phyloP scores from a whole-genome alignment of 441 rosid species.

The Populus trichocarpa region DNA sequence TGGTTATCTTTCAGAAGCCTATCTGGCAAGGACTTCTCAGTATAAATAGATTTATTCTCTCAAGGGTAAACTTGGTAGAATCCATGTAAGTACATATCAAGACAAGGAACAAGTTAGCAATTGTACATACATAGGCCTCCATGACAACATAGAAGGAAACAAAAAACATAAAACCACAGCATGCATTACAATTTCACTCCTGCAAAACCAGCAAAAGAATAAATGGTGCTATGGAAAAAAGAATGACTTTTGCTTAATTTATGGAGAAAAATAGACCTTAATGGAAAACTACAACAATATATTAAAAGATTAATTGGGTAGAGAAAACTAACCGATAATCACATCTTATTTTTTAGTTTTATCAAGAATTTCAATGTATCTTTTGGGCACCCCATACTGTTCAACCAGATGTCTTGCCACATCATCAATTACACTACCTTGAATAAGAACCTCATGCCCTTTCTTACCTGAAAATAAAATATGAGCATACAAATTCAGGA shows the following conservation, averaged over 20 bases:
- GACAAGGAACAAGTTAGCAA: not conserved
- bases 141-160: too few relatives aligned
- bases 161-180: not conserved
- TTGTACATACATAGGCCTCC: not conserved
- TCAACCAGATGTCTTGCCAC: conserved; percentile 77
- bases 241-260: too few relatives aligned
- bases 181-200: too few relatives aligned
- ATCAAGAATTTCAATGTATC: conserved; percentile 84
- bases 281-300: too few relatives aligned
- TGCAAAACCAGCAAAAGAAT: too few relatives aligned
- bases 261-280: too few relatives aligned
- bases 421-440: conserved; percentile 90
- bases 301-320: not conserved
- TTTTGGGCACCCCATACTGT: conserved; percentile 82
- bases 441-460: conserved; percentile 83
- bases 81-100: not conserved
- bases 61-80: not conserved
- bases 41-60: not conserved
- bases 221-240: too few relatives aligned
- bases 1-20: too few relatives aligned
- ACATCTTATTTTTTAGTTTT: conserved; percentile 67
- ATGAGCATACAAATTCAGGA: not conserved
- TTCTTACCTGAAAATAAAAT: conserved; percentile 68
- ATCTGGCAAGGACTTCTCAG: too few relatives aligned
- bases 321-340: conserved; percentile 6